Conservation (phyloP, 2,329 filamentous ascomycete species). For the Dactylellina drechsleri region DNA sequence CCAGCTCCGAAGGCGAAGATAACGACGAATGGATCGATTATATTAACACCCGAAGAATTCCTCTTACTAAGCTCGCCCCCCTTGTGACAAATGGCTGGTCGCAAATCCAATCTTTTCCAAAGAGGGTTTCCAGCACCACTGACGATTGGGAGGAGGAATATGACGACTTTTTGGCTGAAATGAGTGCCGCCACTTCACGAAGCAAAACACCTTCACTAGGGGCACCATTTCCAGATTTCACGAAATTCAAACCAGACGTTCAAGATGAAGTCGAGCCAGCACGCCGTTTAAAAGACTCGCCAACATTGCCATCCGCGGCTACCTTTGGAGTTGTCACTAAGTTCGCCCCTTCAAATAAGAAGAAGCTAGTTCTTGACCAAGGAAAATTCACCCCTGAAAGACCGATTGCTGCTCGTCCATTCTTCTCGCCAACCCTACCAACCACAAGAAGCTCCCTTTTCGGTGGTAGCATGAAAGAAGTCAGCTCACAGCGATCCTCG, state of each 20-base stretch:
- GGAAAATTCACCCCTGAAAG: constrained; percentile 36
- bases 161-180: constrained; percentile 45
- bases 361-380: constrained; percentile 49
- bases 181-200: constrained; percentile 43
- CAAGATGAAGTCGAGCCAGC: constrained; percentile 39
- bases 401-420: constrained; percentile 42
- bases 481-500: constrained; percentile 47
- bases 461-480: constrained; percentile 34
- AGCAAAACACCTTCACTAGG: constrained; percentile 36
- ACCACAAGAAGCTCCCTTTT: constrained; percentile 48
- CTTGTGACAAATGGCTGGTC: constrained; percentile 40
- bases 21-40: constrained; percentile 37
- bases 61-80: constrained; percentile 27
- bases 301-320: constrained; percentile 45
- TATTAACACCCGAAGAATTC: constrained; percentile 39
- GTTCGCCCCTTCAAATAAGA: constrained; percentile 47
- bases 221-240: constrained; percentile 23
- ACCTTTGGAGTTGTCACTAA: constrained; percentile 46
- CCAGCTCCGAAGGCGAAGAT: constrained; percentile 41
- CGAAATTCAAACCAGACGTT: constrained; percentile 41
- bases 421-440: constrained; percentile 47
- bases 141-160: constrained; percentile 46
- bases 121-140: constrained; percentile 17
- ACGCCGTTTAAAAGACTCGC: constrained; percentile 44
- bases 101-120: constrained; percentile 10